Percentiles rank a stretch among this genome's conserved stretches.
Evolutionary conservation across 306 rosid species (phyloP).

Genomic region (Pterocarpus macrocarpus): DNA sequence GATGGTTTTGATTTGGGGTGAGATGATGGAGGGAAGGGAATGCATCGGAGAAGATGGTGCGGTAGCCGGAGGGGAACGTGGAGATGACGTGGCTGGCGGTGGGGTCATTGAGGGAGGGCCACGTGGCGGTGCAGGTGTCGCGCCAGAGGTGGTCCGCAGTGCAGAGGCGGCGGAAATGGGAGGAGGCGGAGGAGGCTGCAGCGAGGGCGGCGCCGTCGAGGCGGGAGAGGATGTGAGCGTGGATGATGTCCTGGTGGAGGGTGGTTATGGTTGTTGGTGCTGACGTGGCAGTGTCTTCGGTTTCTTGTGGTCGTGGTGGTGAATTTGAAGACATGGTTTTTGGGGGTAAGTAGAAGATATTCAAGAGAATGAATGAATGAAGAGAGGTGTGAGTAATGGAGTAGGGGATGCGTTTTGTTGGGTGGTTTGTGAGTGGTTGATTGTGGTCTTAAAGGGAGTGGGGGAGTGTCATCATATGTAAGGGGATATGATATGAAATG

Average conservation of each 20-base stretch:
- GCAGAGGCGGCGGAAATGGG: conserved; percentile 66
- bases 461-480: too few relatives aligned
- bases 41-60: conserved; percentile 72
- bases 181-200: conserved; percentile 60
- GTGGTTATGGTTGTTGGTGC: conserved; percentile 47
- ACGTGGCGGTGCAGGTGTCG: conserved; percentile 56
- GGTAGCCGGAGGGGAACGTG: conserved; percentile 71
- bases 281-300: not conserved
- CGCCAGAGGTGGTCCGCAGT: conserved; percentile 71
- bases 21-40: conserved; percentile 65
- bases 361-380: too few relatives aligned
- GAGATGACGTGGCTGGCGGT: conserved; percentile 48
- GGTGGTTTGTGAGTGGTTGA: too few relatives aligned
- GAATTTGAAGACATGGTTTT: not conserved
- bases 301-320: not conserved
- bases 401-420: too few relatives aligned
- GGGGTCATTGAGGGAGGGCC: conserved; percentile 72
- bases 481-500: too few relatives aligned
- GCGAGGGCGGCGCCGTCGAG: conserved; percentile 78
- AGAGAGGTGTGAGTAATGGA: too few relatives aligned
- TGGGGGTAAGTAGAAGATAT: too few relatives aligned
- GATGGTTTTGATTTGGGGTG: not conserved
- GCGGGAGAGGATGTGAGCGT: conserved; percentile 70
- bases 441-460: too few relatives aligned
- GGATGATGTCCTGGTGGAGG: conserved; percentile 72